Percentiles rank a stretch among this genome's conserved stretches.
Conservation (phyloP, 352 stramenopile genomes). For the Phytopythium delawarense region DNA sequence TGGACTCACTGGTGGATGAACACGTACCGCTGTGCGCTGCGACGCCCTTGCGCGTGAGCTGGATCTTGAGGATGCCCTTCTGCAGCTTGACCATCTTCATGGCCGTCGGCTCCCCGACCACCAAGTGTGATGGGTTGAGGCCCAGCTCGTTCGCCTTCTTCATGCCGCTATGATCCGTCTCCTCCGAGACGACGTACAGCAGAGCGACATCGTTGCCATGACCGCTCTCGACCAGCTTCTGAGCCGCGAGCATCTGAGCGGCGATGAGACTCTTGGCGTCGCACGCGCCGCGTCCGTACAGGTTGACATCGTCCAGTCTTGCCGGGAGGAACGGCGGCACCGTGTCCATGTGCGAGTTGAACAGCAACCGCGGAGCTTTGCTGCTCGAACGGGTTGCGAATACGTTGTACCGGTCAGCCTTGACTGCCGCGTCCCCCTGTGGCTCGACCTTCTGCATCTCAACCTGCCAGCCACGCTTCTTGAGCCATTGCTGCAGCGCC, state of each 20-base stretch:
- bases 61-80: slow-evolving; percentile 86
- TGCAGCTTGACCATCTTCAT: slow-evolving; percentile 84
- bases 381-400: slow-evolving; percentile 59
- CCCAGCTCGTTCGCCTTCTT: slow-evolving; percentile 83
- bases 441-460: slow-evolving; percentile 68
- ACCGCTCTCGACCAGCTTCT: slow-evolving; percentile 58
- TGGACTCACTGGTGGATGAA: not conserved
- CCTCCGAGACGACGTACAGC: slow-evolving; percentile 85
- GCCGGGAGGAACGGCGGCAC: slow-evolving; percentile 67
- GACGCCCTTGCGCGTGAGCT: slow-evolving; percentile 62
- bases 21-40: slow-evolving; percentile 69
- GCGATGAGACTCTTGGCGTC: slow-evolving; percentile 84
- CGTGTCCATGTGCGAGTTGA: slow-evolving; percentile 89
- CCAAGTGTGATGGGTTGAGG: slow-evolving; percentile 61
- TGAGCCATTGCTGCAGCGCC: slow-evolving; percentile 62
- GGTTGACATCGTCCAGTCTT: slow-evolving; percentile 55
- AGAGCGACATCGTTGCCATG: slow-evolving; percentile 59
- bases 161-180: slow-evolving; percentile 88
- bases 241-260: slow-evolving; percentile 75
- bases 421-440: slow-evolving; percentile 52
- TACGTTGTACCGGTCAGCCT: slow-evolving; percentile 72
- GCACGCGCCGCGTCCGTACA: slow-evolving; percentile 77
- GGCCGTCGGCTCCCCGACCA: slow-evolving; percentile 79
- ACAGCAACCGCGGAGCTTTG: slow-evolving; percentile 56
- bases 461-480: slow-evolving; percentile 61